Percentiles rank a stretch among this genome's conserved stretches.
phyloP scores from a whole-genome alignment of 305 asterid species.

The Fraxinus latifolia region DNA sequence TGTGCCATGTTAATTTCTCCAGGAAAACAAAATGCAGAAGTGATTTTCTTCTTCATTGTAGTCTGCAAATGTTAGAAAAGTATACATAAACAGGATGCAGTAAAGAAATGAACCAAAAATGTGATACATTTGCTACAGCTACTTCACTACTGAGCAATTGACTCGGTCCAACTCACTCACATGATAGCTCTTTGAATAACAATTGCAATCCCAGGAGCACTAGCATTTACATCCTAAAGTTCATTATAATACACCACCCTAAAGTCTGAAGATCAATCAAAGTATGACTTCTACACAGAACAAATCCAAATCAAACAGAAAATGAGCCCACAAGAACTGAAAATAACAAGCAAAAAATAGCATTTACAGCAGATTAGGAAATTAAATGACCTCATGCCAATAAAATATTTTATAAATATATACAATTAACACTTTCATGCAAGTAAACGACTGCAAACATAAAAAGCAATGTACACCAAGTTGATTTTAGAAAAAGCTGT shows the following conservation, averaged over 20 bases:
- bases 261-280: conserved; percentile 1
- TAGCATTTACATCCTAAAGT: conserved; percentile 13
- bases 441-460: conserved; percentile 22
- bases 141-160: conserved; percentile 18
- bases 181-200: conserved; percentile 11
- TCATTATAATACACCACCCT: conserved; percentile 6
- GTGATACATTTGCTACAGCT: conserved; percentile 18
- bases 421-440: background rate
- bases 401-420: background rate
- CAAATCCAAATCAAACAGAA: background rate
- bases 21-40: conserved; percentile 85
- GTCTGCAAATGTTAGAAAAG: conserved; percentile 60
- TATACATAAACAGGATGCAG: conserved; percentile 25
- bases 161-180: conserved; percentile 13
- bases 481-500: background rate
- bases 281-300: background rate
- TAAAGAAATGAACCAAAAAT: conserved; percentile 18
- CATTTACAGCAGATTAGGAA: background rate
- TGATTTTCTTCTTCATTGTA: conserved; percentile 88
- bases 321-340: background rate
- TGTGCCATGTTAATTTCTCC: conserved; percentile 67
- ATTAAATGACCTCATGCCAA: conserved; percentile 10
- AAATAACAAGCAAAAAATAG: background rate
- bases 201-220: conserved; percentile 12
- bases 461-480: background rate